These are phyloP conservation scores for Symbiodinium pilosum DNA, from an alignment of 73 alveolate species.

Conservation along the genomic window DNA sequence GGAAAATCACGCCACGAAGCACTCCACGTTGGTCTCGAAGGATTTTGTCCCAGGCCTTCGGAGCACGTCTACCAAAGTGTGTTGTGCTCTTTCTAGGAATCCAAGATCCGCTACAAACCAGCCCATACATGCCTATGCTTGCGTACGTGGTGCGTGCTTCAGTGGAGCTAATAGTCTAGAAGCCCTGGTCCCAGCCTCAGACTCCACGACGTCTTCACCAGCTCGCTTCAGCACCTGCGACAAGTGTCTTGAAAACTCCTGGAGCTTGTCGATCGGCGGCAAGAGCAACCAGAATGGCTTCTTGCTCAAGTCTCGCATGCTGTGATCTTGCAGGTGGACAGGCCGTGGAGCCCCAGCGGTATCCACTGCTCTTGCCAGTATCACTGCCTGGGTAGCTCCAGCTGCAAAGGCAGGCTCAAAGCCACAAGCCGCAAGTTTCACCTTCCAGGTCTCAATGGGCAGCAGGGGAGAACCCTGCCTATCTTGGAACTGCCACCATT, in stretches of 20 bases:
- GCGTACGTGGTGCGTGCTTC: too few species aligned
- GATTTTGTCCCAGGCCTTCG: too few species aligned
- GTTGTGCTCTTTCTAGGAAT: too few species aligned
- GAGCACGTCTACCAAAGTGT: too few species aligned
- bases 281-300: background rate
- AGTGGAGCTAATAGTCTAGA: too few species aligned
- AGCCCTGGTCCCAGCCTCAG: too few species aligned
- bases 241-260: background rate
- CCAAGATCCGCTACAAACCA: too few species aligned
- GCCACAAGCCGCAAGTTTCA: background rate
- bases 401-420: background rate
- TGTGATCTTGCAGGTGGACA: too few species aligned
- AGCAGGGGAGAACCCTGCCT: slow-evolving; percentile 1
- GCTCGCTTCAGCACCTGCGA: background rate
- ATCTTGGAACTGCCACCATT: slow-evolving; percentile 18
- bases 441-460: background rate
- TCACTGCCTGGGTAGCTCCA: background rate
- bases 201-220: background rate
- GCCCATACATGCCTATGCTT: too few species aligned
- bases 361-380: background rate
- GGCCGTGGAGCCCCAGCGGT: background rate
- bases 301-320: background rate
- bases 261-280: background rate
- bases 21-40: too few species aligned
- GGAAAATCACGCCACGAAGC: background rate